Percentiles rank a stretch among this genome's conserved stretches.
Evolutionary conservation across 2,329 filamentous ascomycete species (phyloP).

Genomic region (Onygena corvina): DNA sequence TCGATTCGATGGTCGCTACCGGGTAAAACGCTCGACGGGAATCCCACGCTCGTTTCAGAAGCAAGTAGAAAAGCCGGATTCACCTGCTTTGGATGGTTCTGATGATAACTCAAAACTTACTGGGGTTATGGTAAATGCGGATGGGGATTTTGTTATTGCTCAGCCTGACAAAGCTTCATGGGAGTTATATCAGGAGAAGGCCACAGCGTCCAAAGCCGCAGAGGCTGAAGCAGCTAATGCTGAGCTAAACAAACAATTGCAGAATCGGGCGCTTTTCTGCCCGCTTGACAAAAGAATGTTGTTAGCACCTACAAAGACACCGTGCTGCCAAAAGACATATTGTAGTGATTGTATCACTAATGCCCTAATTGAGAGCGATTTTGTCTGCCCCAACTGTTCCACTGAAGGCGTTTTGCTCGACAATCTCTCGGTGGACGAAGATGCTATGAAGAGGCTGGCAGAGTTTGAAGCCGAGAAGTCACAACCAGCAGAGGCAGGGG

Average conservation of each 20-base stretch:
- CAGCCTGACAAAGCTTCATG: slow-evolving; percentile 91
- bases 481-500: slow-evolving; percentile 32
- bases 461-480: slow-evolving; percentile 51
- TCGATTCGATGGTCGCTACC: slow-evolving; percentile 82
- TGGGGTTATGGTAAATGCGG: slow-evolving; percentile 93
- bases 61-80: slow-evolving; percentile 81
- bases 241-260: slow-evolving; percentile 71
- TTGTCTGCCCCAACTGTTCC: slow-evolving; percentile 85
- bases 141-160: slow-evolving; percentile 93
- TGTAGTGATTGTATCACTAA: slow-evolving; percentile 99
- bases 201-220: slow-evolving; percentile 71
- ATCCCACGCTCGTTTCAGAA: slow-evolving; percentile 93
- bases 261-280: slow-evolving; percentile 81
- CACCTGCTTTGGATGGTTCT: slow-evolving; percentile 59
- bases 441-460: slow-evolving; percentile 65
- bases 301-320: slow-evolving; percentile 96
- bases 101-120: slow-evolving; percentile 71
- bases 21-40: slow-evolving; percentile 91
- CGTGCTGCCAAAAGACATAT: slow-evolving; percentile 95
- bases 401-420: slow-evolving; percentile 87
- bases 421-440: slow-evolving; percentile 73
- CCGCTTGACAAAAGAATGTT: slow-evolving; percentile 96
- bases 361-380: slow-evolving; percentile 95
- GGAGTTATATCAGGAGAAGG: slow-evolving; percentile 93
- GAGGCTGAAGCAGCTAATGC: slow-evolving; percentile 66